phyloP scores from a whole-genome alignment of 495 filamentous ascomycete genomes.

The Penicillium canariense region DNA sequence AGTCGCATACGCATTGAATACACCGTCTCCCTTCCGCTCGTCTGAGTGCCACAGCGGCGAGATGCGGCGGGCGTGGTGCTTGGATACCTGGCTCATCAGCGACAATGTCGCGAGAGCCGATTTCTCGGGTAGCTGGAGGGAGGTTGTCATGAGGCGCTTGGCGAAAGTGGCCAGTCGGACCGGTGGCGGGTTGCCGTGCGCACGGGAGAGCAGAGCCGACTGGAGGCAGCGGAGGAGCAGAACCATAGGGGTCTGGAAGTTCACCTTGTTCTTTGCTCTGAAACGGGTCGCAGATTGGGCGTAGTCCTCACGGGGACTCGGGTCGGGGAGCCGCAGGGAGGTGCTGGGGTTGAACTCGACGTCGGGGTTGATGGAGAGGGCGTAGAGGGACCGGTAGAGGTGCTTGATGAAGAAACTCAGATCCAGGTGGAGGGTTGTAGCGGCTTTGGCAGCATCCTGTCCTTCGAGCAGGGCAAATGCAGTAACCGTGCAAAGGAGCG shows the following conservation, averaged over 20 bases:
- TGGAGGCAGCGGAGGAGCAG: constrained; percentile 83
- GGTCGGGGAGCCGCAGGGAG: constrained; percentile 76
- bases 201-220: constrained; percentile 58
- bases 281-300: constrained; percentile 18
- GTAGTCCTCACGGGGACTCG: constrained; percentile 44
- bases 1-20: constrained; percentile 51
- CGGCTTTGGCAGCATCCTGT: constrained; percentile 70
- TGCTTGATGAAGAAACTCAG: constrained; percentile 92
- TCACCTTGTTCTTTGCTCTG: constrained; percentile 63
- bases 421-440: constrained; percentile 72
- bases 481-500: constrained; percentile 91
- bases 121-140: constrained; percentile 87
- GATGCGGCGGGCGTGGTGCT: constrained; percentile 68
- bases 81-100: constrained; percentile 69
- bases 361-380: constrained; percentile 75
- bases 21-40: constrained; percentile 82
- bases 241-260: constrained; percentile 88
- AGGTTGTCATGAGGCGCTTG: constrained; percentile 81
- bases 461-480: constrained; percentile 91
- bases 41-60: constrained; percentile 78
- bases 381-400: constrained; percentile 79
- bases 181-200: constrained; percentile 62
- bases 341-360: constrained; percentile 77
- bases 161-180: constrained; percentile 82
- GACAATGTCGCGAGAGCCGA: constrained; percentile 73